These are phyloP conservation scores for Edhazardia aedis DNA, from an alignment of 371 early-diverging fungal genomes.

Conservation along the genomic window DNA sequence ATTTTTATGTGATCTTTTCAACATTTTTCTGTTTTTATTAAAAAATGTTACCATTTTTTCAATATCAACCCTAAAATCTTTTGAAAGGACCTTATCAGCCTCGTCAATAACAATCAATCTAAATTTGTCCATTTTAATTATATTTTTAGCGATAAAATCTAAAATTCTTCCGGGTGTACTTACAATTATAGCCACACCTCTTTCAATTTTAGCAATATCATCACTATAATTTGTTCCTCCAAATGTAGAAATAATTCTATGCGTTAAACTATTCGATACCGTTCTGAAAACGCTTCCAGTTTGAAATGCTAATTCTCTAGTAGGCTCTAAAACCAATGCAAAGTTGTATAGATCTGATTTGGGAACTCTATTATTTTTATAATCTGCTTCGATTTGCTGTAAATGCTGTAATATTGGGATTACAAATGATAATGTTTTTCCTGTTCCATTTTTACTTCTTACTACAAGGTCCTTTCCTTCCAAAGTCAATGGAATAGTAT, in stretches of 20 bases:
- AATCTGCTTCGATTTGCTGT: conserved; percentile 54
- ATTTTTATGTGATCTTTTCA: too few relatives aligned
- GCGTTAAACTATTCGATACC: conserved; percentile 6
- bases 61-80: conserved; percentile 78
- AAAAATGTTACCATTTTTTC: conserved; percentile 64
- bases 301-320: conserved; percentile 64
- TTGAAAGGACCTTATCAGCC: conserved; percentile 80
- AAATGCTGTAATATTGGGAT: conserved; percentile 77
- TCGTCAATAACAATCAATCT: conserved; percentile 83
- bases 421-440: conserved; percentile 76
- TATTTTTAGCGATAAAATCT: conserved; percentile 65
- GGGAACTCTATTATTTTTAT: conserved; percentile 49
- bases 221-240: conserved; percentile 88
- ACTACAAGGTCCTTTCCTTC: conserved; percentile 78
- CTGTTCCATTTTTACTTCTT: conserved; percentile 86
- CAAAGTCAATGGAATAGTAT: conserved; percentile 79
- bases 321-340: conserved; percentile 71
- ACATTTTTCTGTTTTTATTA: too few relatives aligned
- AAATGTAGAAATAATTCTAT: conserved; percentile 73
- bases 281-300: conserved; percentile 29
- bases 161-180: conserved; percentile 87
- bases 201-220: conserved; percentile 69
- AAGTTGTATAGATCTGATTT: neutral
- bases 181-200: conserved; percentile 67
- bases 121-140: conserved; percentile 63